Conservation (phyloP, 257 asterid species). For the Jasminum sambac region DNA sequence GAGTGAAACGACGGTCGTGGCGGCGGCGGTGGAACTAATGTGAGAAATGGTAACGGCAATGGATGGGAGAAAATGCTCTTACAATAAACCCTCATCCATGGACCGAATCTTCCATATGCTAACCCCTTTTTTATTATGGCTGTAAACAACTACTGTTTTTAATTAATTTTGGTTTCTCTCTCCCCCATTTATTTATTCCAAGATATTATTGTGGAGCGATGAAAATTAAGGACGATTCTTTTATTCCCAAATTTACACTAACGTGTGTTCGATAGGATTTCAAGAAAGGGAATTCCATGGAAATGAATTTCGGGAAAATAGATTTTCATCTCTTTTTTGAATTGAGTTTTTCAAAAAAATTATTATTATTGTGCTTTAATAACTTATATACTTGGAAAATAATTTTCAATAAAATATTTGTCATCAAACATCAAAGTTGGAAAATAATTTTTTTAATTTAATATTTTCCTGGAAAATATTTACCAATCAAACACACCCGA, state of each 20-base stretch:
- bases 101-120: background rate
- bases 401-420: too few relatives aligned
- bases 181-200: background rate
- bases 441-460: too few relatives aligned
- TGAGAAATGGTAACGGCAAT: conserved; percentile 32
- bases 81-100: conserved; percentile 64
- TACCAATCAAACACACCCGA: too few relatives aligned
- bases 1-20: conserved; percentile 13
- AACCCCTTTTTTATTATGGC: background rate
- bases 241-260: background rate
- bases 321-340: too few relatives aligned
- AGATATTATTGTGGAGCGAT: background rate
- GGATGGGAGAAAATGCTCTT: conserved; percentile 20
- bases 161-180: background rate
- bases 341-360: too few relatives aligned
- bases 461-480: too few relatives aligned
- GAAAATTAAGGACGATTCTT: background rate
- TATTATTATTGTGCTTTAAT: too few relatives aligned
- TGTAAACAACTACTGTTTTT: background rate
- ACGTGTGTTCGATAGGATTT: too few relatives aligned
- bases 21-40: conserved; percentile 27
- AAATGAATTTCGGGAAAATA: too few relatives aligned
- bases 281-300: too few relatives aligned
- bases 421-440: too few relatives aligned
- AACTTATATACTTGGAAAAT: too few relatives aligned